Evolutionary conservation across 1,139 yeast species (phyloP), one percentile per base, ranked within the genome.

Genomic region (Suhomyces panamericanus): DNA sequence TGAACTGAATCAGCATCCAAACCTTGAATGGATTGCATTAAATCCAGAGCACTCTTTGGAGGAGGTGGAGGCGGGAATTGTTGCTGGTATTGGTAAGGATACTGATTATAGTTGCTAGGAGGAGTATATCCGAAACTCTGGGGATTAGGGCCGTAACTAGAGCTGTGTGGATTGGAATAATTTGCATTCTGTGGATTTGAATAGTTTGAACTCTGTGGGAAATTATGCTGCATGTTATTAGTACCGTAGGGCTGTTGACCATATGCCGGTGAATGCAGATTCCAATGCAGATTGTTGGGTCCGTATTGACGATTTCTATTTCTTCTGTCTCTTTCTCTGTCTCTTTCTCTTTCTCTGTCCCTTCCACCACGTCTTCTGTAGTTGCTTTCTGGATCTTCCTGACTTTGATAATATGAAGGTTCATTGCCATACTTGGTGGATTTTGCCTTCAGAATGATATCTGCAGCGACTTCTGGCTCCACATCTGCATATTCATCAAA

Each of bases 401-500:
- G 17, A 2, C 12, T 32, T 20, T 42, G 32, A n/a, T 27, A 42
- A 6, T 26, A 20, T 0, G 35, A 35, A 7, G 39, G 12, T 5
- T 42, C 41, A 14, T 41, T 34, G 10, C 48, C 68, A 43, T 60
- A 59, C 40, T 59, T 61, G 37, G 62, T 58, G 7, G 44, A 37
- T 48, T 68, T 69, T 1, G 71, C 69, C 42, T 64, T 67, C 2
- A 50, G 47, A 20, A 73, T 42, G 31, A 74, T 61, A 49, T 83
- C 81, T 9, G 83, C 76, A 0, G 91, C 93, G 30, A 80, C 83
- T 34, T 80, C 80, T 4, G 82, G 70, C 7, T 83, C 83, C 16
- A 88, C 74, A 44, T 79, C 78, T 5, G 86, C 77, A 58, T 89
- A 90, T 58, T 90, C 96, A 57, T 88, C 96, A 61, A 86, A 90